These are phyloP conservation scores for Daldinia sp. DNA, from an alignment of 2,329 filamentous ascomycete genomes.

Conservation along the genomic window DNA sequence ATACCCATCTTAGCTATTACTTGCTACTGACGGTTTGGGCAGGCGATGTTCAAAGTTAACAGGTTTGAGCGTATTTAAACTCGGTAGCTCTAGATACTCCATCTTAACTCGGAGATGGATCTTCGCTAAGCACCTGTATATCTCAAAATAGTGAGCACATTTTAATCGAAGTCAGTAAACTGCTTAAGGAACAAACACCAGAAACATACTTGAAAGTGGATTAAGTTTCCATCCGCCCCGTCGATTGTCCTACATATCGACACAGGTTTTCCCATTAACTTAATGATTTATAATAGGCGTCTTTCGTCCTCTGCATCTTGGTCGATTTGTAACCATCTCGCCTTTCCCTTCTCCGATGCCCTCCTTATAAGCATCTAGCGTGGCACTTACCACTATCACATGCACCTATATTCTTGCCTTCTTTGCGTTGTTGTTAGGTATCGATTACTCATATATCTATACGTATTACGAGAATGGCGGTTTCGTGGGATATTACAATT, in stretches of 20 bases:
- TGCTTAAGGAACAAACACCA: no score
- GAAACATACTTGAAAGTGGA: no score
- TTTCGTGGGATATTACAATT: not conserved
- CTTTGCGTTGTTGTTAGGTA: not conserved
- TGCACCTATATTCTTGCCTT: not conserved
- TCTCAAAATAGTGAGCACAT: no score
- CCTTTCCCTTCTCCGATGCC: not conserved
- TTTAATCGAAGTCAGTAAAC: no score
- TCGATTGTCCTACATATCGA: no score
- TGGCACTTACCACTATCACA: not conserved
- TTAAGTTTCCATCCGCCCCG: no score
- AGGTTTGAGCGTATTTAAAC: not conserved
- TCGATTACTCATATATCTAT: not conserved
- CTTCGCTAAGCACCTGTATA: not conserved
- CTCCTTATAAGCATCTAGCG: not conserved
- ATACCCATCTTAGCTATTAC: conserved; percentile 15
- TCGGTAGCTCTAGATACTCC: not conserved
- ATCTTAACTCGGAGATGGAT: not conserved
- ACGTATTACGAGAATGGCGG: not conserved
- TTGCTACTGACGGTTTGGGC: not conserved
- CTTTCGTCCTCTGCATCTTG: not conserved
- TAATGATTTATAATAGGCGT: not conserved
- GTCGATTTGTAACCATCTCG: not conserved
- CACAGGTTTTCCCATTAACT: no score
- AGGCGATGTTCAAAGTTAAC: not conserved